Percentiles rank a stretch among this genome's conserved stretches.
Evolutionary conservation across 2,329 filamentous ascomycete species (phyloP).

Genomic region (Penicillium sp.): DNA sequence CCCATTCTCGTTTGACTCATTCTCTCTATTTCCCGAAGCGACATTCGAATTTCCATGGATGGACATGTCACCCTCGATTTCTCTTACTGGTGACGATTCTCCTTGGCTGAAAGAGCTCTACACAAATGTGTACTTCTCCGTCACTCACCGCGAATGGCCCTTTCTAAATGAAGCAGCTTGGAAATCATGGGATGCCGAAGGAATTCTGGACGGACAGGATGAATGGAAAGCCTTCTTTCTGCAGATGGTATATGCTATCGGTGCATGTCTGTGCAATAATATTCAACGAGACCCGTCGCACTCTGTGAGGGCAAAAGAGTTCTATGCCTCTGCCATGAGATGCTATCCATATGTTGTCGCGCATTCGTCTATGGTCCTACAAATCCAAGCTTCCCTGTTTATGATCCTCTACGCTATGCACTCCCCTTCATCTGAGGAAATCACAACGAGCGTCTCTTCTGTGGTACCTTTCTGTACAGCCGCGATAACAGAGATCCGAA

Average conservation of each 20-base stretch:
- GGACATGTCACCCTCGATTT: conserved; percentile 10
- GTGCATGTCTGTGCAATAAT: conserved; percentile 25
- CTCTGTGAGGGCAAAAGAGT: conserved; percentile 21
- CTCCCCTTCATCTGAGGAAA: conserved; percentile 29
- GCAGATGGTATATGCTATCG: conserved; percentile 30
- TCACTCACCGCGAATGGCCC: conserved; percentile 30
- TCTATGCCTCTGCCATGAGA: conserved; percentile 26
- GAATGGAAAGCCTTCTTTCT: conserved; percentile 29
- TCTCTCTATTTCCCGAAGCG: conserved; percentile 10
- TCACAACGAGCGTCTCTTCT: conserved; percentile 26
- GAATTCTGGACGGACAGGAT: conserved; percentile 10
- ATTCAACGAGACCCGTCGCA: conserved; percentile 25
- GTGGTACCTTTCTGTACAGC: conserved; percentile 30
- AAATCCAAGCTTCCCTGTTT: conserved; percentile 30
- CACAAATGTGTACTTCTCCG: conserved; percentile 27
- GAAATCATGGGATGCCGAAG: conserved; percentile 24
- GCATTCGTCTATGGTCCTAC: conserved; percentile 27
- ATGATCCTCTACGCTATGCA: conserved; percentile 30
- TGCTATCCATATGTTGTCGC: conserved; percentile 30
- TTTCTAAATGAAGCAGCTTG: conserved; percentile 26
- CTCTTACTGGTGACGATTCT: conserved; percentile 12
- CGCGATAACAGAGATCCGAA: conserved; percentile 27
- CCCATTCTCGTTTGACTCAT: conserved; percentile 8
- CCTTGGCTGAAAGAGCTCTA: conserved; percentile 27
- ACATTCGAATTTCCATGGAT: conserved; percentile 19